Conservation (phyloP, 2,329 filamentous ascomycete genomes). For the Verticillium isaacii region DNA sequence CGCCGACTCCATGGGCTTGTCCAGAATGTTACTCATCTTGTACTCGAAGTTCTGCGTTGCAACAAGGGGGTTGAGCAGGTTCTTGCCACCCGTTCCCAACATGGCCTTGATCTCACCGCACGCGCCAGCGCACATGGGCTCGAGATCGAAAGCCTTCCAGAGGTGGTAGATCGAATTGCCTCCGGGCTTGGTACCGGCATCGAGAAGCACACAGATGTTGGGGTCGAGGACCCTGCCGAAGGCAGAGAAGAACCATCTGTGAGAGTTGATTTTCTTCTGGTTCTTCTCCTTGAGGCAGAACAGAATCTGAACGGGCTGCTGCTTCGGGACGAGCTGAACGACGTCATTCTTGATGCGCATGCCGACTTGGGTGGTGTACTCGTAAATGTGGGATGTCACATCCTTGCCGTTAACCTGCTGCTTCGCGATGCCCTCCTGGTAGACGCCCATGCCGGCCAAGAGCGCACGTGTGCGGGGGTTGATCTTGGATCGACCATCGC, state of each 20-base stretch:
- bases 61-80: constrained; percentile 87
- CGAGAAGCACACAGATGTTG: constrained; percentile 93
- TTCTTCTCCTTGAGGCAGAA: constrained; percentile 99
- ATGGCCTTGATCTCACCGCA: constrained; percentile 99
- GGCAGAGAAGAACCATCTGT: constrained; percentile 98
- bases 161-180: constrained; percentile 94
- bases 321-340: constrained; percentile 77
- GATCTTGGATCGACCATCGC: constrained; percentile 95
- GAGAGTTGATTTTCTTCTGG: constrained; percentile 99
- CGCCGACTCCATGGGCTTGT: constrained; percentile 94
- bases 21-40: constrained; percentile 99
- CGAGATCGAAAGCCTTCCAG: constrained; percentile 97
- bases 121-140: constrained; percentile 95
- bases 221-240: constrained; percentile 90
- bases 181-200: constrained; percentile 92
- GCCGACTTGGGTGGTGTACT: constrained; percentile 84
- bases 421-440: constrained; percentile 97
- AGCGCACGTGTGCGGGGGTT: constrained; percentile 87
- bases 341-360: constrained; percentile 87
- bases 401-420: constrained; percentile 96
- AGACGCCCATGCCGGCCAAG: constrained; percentile 88
- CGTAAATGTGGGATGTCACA: constrained; percentile 96
- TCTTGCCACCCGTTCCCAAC: constrained; percentile 78
- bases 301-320: constrained; percentile 89
- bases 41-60: constrained; percentile 99